These are phyloP conservation scores for Monosporascus cannonballus DNA, from an alignment of 2,329 filamentous ascomycete genomes.

Conservation along the genomic window DNA sequence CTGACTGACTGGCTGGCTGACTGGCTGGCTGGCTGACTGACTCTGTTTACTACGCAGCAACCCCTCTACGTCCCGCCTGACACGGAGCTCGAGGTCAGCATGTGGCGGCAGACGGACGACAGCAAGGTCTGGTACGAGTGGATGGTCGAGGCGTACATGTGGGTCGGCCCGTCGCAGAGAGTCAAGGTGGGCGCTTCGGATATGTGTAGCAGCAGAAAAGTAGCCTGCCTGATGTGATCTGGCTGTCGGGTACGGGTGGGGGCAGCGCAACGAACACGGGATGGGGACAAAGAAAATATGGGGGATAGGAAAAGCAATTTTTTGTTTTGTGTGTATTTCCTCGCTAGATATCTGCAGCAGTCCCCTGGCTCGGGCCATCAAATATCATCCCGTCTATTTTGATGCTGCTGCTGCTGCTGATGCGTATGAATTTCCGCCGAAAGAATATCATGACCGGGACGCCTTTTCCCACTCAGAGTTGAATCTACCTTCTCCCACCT, in stretches of 20 bases:
- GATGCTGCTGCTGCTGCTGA: too few species aligned
- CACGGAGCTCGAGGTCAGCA: conserved; percentile 80
- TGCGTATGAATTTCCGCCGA: too few species aligned
- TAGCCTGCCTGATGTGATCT: conserved; percentile 64
- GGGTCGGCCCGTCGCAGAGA: conserved; percentile 51
- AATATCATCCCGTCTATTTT: not conserved
- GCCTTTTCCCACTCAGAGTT: not conserved
- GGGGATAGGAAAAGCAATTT: not conserved
- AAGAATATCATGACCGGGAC: not conserved
- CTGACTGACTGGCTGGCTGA: too few species aligned
- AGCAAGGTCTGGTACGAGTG: conserved; percentile 98
- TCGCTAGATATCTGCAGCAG: not conserved
- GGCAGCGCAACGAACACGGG: not conserved
- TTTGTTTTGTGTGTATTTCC: not conserved
- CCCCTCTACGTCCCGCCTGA: conserved; percentile 81
- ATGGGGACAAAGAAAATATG: not conserved
- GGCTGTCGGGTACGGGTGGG: not conserved
- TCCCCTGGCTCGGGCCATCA: not conserved
- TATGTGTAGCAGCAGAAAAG: conserved; percentile 61
- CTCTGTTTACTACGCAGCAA: conserved; percentile 44
- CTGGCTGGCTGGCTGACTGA: conserved; percentile 2
- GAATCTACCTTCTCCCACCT: not conserved
- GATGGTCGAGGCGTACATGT: conserved; percentile 80
- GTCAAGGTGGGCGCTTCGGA: conserved; percentile 62
- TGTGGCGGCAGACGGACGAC: conserved; percentile 95